Conservation (phyloP, 345 rosid genomes). For the Moringa oleifera region DNA sequence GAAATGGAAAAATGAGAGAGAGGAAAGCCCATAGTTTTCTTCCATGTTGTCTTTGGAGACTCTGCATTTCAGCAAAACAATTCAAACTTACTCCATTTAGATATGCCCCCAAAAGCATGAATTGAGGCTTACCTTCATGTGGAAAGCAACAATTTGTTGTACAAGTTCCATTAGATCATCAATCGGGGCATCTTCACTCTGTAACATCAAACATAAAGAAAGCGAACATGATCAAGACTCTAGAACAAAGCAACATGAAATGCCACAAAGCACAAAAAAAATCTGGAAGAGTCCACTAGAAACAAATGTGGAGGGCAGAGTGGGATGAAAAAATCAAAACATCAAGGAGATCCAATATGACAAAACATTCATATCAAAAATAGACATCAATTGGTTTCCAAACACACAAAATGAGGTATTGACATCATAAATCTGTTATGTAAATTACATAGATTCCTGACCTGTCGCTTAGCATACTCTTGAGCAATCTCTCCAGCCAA, state of each 20-base stretch:
- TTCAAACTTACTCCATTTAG: not conserved
- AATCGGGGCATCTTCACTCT: conserved; percentile 61
- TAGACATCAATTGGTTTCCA: too few species aligned
- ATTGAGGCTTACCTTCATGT: conserved; percentile 67
- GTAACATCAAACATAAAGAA: conserved; percentile 11
- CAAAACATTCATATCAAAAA: too few species aligned
- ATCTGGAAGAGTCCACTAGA: too few species aligned
- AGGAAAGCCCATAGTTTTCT: not conserved
- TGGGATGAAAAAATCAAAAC: too few species aligned
- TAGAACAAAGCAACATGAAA: not conserved
- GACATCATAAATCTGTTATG: too few species aligned
- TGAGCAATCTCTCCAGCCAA: conserved; percentile 85
- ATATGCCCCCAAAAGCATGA: not conserved
- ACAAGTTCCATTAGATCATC: conserved; percentile 81
- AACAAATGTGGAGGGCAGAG: too few species aligned
- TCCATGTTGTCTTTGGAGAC: not conserved
- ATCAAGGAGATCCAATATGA: not conserved
- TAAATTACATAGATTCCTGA: conserved; percentile 26
- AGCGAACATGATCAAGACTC: conserved; percentile 7
- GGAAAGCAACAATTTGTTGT: conserved; percentile 84
- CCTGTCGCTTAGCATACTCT: conserved; percentile 76
- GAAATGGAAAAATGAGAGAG: conserved; percentile 9
- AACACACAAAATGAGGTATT: not conserved
- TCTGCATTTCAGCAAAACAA: not conserved
- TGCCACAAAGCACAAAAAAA: too few species aligned